A percentile compares a stretch with the other conserved stretches of the same genome.
Evolutionary conservation across 352 stramenopile species (phyloP).

Genomic region (Phytophthora brassicae): DNA sequence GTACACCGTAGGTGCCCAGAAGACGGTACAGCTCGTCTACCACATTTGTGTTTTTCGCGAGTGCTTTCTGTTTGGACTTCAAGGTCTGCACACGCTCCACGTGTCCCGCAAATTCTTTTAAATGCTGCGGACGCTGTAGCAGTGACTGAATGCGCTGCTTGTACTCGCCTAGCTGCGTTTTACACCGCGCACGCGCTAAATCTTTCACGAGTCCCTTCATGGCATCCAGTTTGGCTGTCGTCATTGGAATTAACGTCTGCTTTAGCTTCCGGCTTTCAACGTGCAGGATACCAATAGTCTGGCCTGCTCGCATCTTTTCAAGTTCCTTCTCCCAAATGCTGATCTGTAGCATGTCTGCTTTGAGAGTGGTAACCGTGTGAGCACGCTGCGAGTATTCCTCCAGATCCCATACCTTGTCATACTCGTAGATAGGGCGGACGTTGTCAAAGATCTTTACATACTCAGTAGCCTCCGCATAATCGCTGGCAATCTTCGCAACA

Average conservation of each 20-base stretch:
- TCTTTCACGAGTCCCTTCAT: conserved; percentile 94
- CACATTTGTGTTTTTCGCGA: conserved; percentile 86
- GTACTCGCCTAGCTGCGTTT: conserved; percentile 88
- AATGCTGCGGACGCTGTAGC: conserved; percentile 77
- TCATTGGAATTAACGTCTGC: conserved; percentile 92
- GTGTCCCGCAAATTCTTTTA: conserved; percentile 92
- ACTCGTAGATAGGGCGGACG: conserved; percentile 91
- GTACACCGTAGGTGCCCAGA: conserved; percentile 89
- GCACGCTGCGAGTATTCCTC: conserved; percentile 81
- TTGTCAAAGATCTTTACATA: conserved; percentile 93
- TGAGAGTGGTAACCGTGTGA: conserved; percentile 86
- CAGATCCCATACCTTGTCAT: conserved; percentile 90
- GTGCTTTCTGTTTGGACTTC: conserved; percentile 77
- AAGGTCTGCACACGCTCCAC: conserved; percentile 79
- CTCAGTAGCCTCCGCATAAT: conserved; percentile 87
- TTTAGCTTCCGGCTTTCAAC: conserved; percentile 94
- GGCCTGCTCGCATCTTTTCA: conserved; percentile 91
- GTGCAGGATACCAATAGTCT: conserved; percentile 92
- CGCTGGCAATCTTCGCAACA: conserved; percentile 80
- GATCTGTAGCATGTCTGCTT: conserved; percentile 91
- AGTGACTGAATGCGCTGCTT: conserved; percentile 88
- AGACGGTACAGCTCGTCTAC: conserved; percentile 94
- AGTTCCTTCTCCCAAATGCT: conserved; percentile 93
- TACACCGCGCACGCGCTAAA: conserved; percentile 85
- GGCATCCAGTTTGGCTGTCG: conserved; percentile 87